Evolutionary conservation across 768 basidiomycete species (phyloP).

Genomic region (Russula sp.): DNA sequence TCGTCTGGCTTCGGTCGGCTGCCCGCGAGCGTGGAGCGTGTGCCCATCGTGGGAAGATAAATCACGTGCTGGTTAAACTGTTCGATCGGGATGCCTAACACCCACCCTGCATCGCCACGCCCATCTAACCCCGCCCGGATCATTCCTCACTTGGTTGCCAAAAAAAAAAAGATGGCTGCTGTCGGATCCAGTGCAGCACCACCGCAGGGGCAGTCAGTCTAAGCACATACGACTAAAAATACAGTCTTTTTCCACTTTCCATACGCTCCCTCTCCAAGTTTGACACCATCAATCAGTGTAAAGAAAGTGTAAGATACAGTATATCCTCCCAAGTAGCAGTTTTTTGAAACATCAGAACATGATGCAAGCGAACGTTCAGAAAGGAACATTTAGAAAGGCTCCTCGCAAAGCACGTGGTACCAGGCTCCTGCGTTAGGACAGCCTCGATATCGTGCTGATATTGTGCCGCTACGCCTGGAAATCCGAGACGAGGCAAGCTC

Average conservation of each 20-base stretch:
- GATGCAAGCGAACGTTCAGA: not conserved
- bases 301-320: not conserved
- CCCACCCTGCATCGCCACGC: too few relatives aligned
- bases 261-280: too few relatives aligned
- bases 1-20: not conserved
- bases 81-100: not conserved
- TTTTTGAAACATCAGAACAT: not conserved
- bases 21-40: not conserved
- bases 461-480: not conserved
- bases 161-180: too few relatives aligned
- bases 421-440: not conserved
- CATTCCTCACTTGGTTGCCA: too few relatives aligned
- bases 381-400: not conserved
- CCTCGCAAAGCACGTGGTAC: not conserved
- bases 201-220: too few relatives aligned
- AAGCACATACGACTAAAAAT: too few relatives aligned
- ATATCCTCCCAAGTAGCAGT: not conserved
- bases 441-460: not conserved
- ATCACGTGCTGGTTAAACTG: not conserved
- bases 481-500: not conserved
- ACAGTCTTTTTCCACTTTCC: too few relatives aligned
- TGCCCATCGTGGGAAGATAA: not conserved
- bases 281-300: not conserved
- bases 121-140: too few relatives aligned
- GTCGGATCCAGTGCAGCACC: too few relatives aligned